These are phyloP conservation scores for Colletotrichum musicola DNA, from an alignment of 2,329 filamentous ascomycete species.

Conservation along the genomic window DNA sequence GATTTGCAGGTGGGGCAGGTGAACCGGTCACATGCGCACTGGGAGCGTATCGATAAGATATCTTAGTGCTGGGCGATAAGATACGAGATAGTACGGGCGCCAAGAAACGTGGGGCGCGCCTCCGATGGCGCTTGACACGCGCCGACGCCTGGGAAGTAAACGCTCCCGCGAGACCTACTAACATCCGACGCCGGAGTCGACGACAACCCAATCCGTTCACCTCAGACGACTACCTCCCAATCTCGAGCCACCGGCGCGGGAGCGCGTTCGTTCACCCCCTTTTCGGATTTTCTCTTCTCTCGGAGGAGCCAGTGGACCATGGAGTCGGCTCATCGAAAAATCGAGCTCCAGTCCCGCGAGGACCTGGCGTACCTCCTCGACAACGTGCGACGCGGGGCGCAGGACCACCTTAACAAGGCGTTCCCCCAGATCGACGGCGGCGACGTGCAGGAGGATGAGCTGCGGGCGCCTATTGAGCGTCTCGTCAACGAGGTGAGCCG, in stretches of 20 bases:
- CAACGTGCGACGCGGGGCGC: conserved; percentile 77
- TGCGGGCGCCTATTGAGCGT: conserved; percentile 69
- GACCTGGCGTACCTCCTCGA: conserved; percentile 78
- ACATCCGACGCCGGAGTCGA: neutral
- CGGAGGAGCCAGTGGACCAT: conserved; percentile 39
- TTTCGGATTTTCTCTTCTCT: no score
- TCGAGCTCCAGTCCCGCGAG: conserved; percentile 82
- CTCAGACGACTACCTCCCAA: neutral
- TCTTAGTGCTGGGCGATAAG: neutral
- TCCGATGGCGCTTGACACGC: neutral
- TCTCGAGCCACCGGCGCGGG: no score
- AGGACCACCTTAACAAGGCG: conserved; percentile 74
- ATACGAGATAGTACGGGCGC: neutral
- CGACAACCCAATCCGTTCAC: neutral
- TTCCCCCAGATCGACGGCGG: conserved; percentile 72
- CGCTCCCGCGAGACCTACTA: neutral
- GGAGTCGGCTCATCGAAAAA: conserved; percentile 73
- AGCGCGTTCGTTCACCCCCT: no score
- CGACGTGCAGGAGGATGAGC: conserved; percentile 60
- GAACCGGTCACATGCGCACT: neutral
- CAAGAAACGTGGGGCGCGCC: neutral
- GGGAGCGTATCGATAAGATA: neutral
- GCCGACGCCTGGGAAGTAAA: neutral
- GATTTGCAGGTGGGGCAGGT: neutral
- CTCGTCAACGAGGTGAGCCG: conserved; percentile 69